Conservation (phyloP, 164 flowering plant species). For the Berberis vulgaris region DNA sequence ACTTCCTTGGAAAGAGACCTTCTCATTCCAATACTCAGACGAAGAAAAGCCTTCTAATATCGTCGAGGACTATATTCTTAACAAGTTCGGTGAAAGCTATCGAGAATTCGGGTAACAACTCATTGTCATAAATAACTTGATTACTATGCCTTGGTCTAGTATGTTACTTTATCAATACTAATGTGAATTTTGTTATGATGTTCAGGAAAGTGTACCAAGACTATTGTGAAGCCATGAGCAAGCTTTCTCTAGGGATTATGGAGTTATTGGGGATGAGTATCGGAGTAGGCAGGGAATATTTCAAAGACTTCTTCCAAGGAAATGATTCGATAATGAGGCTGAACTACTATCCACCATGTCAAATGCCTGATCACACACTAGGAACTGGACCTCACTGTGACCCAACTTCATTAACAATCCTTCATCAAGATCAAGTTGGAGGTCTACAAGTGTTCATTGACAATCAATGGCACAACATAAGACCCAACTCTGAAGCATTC, state of each 20-base stretch:
- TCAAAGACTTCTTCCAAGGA: constrained; percentile 48
- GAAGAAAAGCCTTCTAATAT: constrained; percentile 14
- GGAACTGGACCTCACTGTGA: constrained; percentile 93
- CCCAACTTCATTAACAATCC: constrained; percentile 80
- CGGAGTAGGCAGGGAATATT: constrained; percentile 38
- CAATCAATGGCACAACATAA: constrained; percentile 47
- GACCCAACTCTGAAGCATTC: constrained; percentile 51
- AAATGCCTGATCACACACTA: constrained; percentile 57
- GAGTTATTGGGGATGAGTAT: constrained; percentile 67
- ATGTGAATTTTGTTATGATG: background rate
- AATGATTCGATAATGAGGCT: constrained; percentile 80
- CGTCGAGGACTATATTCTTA: constrained; percentile 41
- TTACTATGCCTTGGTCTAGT: background rate
- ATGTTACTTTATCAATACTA: background rate
- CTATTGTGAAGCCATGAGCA: constrained; percentile 66
- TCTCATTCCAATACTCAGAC: constrained; percentile 48
- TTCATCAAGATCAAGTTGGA: constrained; percentile 73
- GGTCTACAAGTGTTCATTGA: constrained; percentile 77
- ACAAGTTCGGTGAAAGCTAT: constrained; percentile 43
- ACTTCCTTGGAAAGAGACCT: constrained; percentile 90
- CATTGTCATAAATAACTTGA: too few species aligned
- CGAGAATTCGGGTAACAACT: constrained; percentile 39
- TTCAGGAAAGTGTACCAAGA: constrained; percentile 60
- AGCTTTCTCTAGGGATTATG: constrained; percentile 59
- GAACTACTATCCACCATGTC: constrained; percentile 77